Base-by-base conservation (phyloP, 75 land plant species). In the Pinus taeda region DNA sequence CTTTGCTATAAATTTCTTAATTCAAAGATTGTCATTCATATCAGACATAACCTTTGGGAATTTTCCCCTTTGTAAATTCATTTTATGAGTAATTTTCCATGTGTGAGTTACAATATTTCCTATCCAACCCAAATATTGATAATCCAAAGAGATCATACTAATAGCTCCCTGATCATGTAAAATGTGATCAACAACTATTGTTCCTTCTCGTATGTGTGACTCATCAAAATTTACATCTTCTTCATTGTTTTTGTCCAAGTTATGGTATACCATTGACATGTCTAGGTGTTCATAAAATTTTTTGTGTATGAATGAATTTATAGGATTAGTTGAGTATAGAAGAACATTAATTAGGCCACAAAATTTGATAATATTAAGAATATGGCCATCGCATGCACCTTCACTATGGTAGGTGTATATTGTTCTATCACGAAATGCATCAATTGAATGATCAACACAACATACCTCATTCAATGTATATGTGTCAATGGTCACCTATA, bases 191-290 rank as follows among this genome's bases (percentile, higher is more conserved):
- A 95, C 99, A 64, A 95, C 99, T 58, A 97, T 97, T 79, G 98
- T 92, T 79, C 95, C 98, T 61, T 84, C 91, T 36, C 99, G 85
- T 57, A 97, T 97, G 12, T 95, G 92, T 75, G 99, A 97, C 80
- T 97, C 99, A n/a, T 95, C 93, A 84, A 97, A 97, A 29, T 89
- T 83, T 15, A 97, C 98, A 83, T 97, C 99, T 79, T 97, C 99
- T 24, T 78, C 71, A 61, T 92, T 95, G 78, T 97, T 77, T 81
- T 80, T 92, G 78, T 95, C 88, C 70, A 97, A 93, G 78, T 95
- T 93, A 85, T 97, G 99, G 72, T 98, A 97, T 14, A 97, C 98
- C 91, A 97, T 92, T 98, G 94, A 91, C 99, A 97, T 97, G 83
- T 97, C 99, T 72, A 94, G 90, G 85, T 97, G 99, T 77, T 97